phyloP scores from a whole-genome alignment of 371 early-diverging fungal species.

The Apophysomyces ossiformis region DNA sequence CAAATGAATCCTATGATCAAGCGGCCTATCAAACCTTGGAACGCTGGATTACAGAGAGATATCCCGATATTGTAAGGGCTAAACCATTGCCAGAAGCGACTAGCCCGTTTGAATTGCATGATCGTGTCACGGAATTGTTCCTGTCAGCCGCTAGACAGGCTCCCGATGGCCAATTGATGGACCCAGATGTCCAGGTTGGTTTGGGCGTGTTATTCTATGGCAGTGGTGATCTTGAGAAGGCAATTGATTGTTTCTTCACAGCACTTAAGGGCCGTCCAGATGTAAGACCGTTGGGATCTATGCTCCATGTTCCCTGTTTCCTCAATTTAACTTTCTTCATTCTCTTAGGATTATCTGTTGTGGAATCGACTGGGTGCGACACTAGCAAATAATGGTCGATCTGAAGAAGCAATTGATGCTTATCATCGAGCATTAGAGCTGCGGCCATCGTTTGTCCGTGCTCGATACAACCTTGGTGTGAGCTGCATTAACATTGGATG shows the following conservation, averaged over 20 bases:
- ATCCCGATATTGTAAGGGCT: conserved; percentile 34
- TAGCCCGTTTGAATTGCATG: conserved; percentile 65
- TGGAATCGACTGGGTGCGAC: conserved; percentile 98
- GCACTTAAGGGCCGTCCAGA: conserved; percentile 91
- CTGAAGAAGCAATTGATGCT: conserved; percentile 89
- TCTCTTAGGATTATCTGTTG: conserved; percentile 83
- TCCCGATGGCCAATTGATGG: conserved; percentile 74
- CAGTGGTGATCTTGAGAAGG: conserved; percentile 88
- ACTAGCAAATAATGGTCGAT: conserved; percentile 86
- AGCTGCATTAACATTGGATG: conserved; percentile 92
- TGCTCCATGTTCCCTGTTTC: background rate
- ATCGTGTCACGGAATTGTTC: conserved; percentile 75
- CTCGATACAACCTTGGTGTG: conserved; percentile 94
- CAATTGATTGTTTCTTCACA: conserved; percentile 96
- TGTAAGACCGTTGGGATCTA: conserved; percentile 43
- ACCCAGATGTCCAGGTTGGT: conserved; percentile 94
- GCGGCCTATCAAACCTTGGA: conserved; percentile 57
- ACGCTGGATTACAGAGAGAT: conserved; percentile 53
- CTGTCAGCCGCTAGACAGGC: conserved; percentile 78
- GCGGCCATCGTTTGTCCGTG: conserved; percentile 94
- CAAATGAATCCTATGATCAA: conserved; percentile 82
- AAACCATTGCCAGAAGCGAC: conserved; percentile 32
- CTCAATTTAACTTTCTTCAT: too few species aligned
- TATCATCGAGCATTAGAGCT: conserved; percentile 93
- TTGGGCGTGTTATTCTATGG: conserved; percentile 95